A percentile compares a stretch with the other conserved stretches of the same genome.
These are phyloP conservation scores for Mucor irregularis DNA, from an alignment of 371 early-diverging fungal genomes.

Conservation along the genomic window DNA sequence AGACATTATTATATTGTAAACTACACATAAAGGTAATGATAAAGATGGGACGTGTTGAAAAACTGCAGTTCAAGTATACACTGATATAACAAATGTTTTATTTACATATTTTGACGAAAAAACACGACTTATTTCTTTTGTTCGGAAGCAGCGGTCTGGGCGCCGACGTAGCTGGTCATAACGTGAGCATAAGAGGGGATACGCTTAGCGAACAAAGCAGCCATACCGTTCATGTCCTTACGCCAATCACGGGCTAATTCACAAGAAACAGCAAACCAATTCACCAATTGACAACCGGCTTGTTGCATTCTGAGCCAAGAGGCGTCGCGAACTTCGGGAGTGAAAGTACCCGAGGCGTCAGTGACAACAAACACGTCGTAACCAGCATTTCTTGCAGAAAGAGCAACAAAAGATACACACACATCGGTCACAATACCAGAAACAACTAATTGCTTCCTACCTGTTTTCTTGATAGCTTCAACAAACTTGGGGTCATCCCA, in stretches of 20 bases:
- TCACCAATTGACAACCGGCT: conserved; percentile 23
- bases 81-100: too few relatives aligned
- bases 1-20: too few relatives aligned
- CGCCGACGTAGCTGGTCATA: conserved; percentile 27
- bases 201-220: conserved; percentile 28
- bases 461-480: conserved; percentile 28
- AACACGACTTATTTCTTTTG: too few relatives aligned
- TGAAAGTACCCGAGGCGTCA: conserved; percentile 31
- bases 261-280: conserved; percentile 28
- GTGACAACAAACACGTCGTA: conserved; percentile 32
- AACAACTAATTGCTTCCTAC: conserved; percentile 32
- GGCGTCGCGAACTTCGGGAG: conserved; percentile 21
- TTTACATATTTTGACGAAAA: too few relatives aligned
- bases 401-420: conserved; percentile 28
- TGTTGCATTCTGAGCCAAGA: conserved; percentile 35
- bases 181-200: conserved; percentile 27
- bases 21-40: too few relatives aligned
- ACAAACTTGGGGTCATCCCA: conserved; percentile 28
- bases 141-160: conserved; percentile 21
- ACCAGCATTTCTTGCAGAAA: conserved; percentile 33
- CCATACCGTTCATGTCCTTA: conserved; percentile 23
- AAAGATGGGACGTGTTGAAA: too few relatives aligned
- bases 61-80: too few relatives aligned
- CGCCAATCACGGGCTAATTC: conserved; percentile 34
- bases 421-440: conserved; percentile 39